Conservation (phyloP, 2,329 filamentous ascomycete species). For the Pseudopithomyces maydicus region DNA sequence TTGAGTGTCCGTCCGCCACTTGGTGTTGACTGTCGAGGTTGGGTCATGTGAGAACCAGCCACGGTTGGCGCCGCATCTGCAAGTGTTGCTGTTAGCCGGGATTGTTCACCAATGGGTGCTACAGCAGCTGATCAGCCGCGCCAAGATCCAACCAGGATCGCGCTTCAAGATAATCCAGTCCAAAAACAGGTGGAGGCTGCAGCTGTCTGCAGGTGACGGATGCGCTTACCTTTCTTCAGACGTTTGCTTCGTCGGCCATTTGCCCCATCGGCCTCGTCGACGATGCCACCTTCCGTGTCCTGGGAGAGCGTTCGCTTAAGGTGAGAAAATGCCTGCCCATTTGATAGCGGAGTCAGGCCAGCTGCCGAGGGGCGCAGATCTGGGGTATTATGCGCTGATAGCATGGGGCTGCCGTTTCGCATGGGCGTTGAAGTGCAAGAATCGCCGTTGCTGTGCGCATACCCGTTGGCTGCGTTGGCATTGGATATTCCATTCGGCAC, state of each 20-base stretch:
- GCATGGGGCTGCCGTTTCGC: conserved; percentile 67
- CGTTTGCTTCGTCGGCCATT: conserved; percentile 81
- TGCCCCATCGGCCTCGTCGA: conserved; percentile 58
- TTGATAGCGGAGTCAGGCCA: conserved; percentile 54
- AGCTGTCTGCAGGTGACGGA: conserved; percentile 20
- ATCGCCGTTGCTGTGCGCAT: conserved; percentile 58
- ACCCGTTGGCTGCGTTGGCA: conserved; percentile 59
- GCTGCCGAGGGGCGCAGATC: conserved; percentile 62
- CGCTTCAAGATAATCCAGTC: conserved; percentile 28
- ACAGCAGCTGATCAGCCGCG: conserved; percentile 17
- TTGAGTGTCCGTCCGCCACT: conserved; percentile 55
- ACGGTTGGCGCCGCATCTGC: conserved; percentile 73
- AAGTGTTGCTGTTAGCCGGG: conserved; percentile 33
- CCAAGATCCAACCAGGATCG: conserved; percentile 26
- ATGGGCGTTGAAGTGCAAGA: conserved; percentile 64
- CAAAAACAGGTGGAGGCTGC: conserved; percentile 25
- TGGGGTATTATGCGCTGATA: conserved; percentile 68
- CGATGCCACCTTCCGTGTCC: conserved; percentile 61
- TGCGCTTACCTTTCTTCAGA: conserved; percentile 76
- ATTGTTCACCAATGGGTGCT: conserved; percentile 24
- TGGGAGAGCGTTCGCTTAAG: conserved; percentile 75
- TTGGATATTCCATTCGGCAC: conserved; percentile 57
- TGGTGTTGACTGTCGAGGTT: conserved; percentile 81
- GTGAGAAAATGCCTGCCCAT: conserved; percentile 59
- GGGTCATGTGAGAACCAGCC: conserved; percentile 94